Evolutionary conservation across 2,329 filamentous ascomycete species (phyloP).

Genomic region (Sporothrix protearum): DNA sequence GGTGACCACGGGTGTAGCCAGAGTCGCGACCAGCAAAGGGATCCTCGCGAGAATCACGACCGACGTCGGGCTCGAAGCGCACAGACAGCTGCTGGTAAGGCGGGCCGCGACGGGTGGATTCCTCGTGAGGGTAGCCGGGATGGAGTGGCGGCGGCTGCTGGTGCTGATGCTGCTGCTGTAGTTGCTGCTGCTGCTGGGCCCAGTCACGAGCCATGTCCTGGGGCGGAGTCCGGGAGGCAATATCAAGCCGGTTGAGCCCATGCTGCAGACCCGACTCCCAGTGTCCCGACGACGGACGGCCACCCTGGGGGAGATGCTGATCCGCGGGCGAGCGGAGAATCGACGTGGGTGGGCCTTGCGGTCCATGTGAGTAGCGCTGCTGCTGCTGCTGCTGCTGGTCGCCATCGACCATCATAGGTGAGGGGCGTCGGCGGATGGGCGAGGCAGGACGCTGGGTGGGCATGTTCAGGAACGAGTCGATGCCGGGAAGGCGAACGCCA

Average conservation of each 20-base stretch:
- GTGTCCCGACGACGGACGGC: slow-evolving; percentile 44
- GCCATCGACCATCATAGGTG: slow-evolving; percentile 73
- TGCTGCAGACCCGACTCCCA: slow-evolving; percentile 66
- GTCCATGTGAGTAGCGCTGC: slow-evolving; percentile 33
- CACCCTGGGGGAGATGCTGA: slow-evolving; percentile 43
- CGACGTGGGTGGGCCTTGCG: slow-evolving; percentile 30
- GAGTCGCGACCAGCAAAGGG: background rate
- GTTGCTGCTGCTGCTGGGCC: slow-evolving; percentile 56
- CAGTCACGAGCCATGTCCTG: slow-evolving; percentile 53
- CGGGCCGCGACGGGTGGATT: slow-evolving; percentile 44
- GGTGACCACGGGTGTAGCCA: slow-evolving; percentile 40
- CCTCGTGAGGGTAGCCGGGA: background rate
- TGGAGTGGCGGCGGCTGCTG: background rate
- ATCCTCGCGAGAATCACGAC: background rate
- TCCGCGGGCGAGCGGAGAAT: slow-evolving; percentile 32
- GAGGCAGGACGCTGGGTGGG: slow-evolving; percentile 50
- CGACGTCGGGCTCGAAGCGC: slow-evolving; percentile 51
- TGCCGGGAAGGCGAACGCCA: slow-evolving; percentile 71
- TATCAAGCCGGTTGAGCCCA: slow-evolving; percentile 63
- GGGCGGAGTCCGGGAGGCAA: slow-evolving; percentile 50
- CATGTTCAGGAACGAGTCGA: slow-evolving; percentile 66
- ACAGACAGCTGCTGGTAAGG: slow-evolving; percentile 40
- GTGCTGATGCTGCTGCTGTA: slow-evolving; percentile 46
- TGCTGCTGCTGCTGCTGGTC: slow-evolving; percentile 37
- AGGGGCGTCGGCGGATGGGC: slow-evolving; percentile 61